Conservation (phyloP, 306 rosid species). For the Nissolia schottii region DNA sequence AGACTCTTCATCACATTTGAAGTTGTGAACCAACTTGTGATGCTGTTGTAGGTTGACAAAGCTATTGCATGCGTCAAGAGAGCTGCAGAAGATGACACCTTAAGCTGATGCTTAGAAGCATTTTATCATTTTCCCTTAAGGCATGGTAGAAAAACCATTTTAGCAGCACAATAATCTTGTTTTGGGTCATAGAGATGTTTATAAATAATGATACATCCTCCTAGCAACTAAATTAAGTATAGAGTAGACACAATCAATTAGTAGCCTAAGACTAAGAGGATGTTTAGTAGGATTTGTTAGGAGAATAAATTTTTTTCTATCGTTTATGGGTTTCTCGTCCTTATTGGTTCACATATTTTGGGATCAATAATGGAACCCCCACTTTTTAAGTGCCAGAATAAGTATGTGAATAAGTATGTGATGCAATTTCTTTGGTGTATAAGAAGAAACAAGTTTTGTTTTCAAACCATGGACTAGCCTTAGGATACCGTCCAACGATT, state of each 20-base stretch:
- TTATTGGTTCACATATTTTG: not conserved
- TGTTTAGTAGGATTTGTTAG: too few relatives aligned
- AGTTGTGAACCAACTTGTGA: not conserved
- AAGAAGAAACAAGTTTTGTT: too few relatives aligned
- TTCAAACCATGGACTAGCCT: too few relatives aligned
- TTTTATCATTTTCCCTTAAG: not conserved
- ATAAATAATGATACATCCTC: too few relatives aligned
- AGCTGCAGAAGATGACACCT: constrained; percentile 40
- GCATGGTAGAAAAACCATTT: too few relatives aligned
- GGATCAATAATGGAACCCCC: not conserved
- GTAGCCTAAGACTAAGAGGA: too few relatives aligned
- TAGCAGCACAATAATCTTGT: not conserved
- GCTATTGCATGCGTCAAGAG: constrained; percentile 41
- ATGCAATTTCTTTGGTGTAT: too few relatives aligned
- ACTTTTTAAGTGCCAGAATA: too few relatives aligned
- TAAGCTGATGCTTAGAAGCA: constrained; percentile 8
- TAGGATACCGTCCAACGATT: not conserved
- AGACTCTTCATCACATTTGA: not conserved
- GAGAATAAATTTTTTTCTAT: not conserved
- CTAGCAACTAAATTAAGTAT: too few relatives aligned
- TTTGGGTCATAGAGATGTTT: not conserved
- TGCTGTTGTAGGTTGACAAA: constrained; percentile 46
- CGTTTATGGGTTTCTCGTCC: too few relatives aligned
- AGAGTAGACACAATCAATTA: too few relatives aligned
- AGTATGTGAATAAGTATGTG: too few relatives aligned